Evolutionary conservation across 148 eudicot genomes (phyloP).

Genomic region (Pouteria glomerata): DNA sequence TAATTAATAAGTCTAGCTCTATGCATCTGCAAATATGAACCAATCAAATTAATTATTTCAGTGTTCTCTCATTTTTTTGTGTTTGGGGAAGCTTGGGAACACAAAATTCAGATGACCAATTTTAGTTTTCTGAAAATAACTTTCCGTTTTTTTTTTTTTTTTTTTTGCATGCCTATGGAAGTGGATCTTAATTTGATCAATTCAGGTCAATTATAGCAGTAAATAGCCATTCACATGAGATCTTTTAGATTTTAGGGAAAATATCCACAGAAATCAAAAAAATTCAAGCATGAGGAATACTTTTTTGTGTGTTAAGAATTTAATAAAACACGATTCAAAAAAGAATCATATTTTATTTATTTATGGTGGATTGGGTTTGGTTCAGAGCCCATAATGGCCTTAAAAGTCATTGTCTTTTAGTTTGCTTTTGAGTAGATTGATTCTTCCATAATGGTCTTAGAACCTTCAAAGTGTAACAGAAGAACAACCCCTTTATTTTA

Average conservation of each 20-base stretch:
- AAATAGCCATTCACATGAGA: constrained; percentile 1
- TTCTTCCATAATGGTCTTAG: neutral
- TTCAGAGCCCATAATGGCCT: neutral
- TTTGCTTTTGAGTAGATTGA: neutral
- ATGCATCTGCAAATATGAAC: neutral
- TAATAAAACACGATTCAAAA: neutral
- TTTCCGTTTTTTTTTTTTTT: neutral
- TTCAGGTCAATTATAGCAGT: neutral
- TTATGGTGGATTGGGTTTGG: neutral
- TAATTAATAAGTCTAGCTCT: too few species aligned
- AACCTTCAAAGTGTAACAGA: neutral
- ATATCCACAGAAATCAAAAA: neutral
- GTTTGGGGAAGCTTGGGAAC: too few species aligned
- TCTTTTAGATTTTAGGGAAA: neutral
- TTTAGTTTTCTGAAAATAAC: neutral
- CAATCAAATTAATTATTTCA: neutral
- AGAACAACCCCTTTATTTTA: neutral
- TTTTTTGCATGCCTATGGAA: neutral
- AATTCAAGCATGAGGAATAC: neutral
- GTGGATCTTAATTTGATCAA: neutral
- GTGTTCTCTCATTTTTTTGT: too few species aligned
- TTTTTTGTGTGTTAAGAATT: neutral
- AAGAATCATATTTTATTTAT: neutral
- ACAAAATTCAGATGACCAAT: too few species aligned
- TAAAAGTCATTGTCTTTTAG: neutral